Evolutionary conservation across 768 basidiomycete species (phyloP).

Genomic region (Boletus tomentosulus): DNA sequence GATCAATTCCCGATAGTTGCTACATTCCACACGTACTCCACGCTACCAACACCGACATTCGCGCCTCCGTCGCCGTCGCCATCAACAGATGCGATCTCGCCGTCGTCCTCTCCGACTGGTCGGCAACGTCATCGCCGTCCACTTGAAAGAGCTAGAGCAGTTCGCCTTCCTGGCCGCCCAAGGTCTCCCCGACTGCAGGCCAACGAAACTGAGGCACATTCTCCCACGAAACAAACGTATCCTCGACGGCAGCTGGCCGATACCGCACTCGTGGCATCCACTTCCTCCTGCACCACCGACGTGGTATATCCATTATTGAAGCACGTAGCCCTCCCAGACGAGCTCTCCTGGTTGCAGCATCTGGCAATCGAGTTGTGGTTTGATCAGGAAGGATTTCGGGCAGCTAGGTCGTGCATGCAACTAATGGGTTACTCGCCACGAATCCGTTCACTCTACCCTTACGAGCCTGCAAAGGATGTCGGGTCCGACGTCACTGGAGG

Average conservation of each 20-base stretch:
- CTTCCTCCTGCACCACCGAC: slow-evolving; percentile 4
- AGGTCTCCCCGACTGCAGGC: slow-evolving; percentile 22
- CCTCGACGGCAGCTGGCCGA: slow-evolving; percentile 15
- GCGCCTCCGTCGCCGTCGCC: slow-evolving; percentile 30
- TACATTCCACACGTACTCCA: slow-evolving; percentile 24
- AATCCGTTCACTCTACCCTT: slow-evolving; percentile 26
- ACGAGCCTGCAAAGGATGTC: slow-evolving; percentile 21
- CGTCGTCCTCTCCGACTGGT: slow-evolving; percentile 17
- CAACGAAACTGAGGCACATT: slow-evolving; percentile 12
- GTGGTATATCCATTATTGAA: slow-evolving; percentile 10
- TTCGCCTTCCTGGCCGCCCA: slow-evolving; percentile 26
- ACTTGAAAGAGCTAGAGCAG: slow-evolving; percentile 31
- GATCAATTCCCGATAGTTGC: slow-evolving; percentile 15
- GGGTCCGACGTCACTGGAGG: slow-evolving; percentile 37
- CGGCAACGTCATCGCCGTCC: slow-evolving; percentile 27
- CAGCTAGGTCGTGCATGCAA: slow-evolving; percentile 54
- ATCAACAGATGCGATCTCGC: slow-evolving; percentile 22
- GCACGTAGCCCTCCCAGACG: slow-evolving; percentile 30
- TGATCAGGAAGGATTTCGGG: slow-evolving; percentile 82
- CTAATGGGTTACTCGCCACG: slow-evolving; percentile 48
- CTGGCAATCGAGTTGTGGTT: slow-evolving; percentile 61
- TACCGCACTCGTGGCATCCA: slow-evolving; percentile 2
- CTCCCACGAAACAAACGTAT: slow-evolving; percentile 1
- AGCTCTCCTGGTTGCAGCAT: slow-evolving; percentile 51
- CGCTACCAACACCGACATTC: slow-evolving; percentile 24